Evolutionary conservation across 139 green algal genomes (phyloP), one percentile per base, ranked within the genome.

Genomic region (Pycnococcus provasolii): DNA sequence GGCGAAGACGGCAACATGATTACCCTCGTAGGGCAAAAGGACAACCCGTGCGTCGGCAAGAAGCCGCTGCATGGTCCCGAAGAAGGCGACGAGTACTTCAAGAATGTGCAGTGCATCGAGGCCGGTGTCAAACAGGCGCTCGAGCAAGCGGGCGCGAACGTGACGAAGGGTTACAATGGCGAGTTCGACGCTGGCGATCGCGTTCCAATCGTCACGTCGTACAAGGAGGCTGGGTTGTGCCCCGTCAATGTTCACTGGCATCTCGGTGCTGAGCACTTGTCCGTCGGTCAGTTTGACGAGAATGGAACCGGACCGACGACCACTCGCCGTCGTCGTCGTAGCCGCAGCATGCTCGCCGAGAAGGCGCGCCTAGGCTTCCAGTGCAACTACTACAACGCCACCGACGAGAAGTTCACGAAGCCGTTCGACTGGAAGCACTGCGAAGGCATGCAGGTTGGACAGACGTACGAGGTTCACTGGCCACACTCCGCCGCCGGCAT

Each of bases 171-270:
- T 13, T 71, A 71, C 65, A 6, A 53, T 3, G 26, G 26, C 26
- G 26, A 26, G 26, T 26, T 26, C 26, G 26, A 26, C 26, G 26
- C 26, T 26, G 65, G 65, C 65, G 3, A 43, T 26, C 4, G 4
- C 15, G 51, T 57, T n/a, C 65, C 65, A 8, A 64, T 70, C 63
- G 44, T 15, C 26, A 43, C 2, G 45, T 13, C 63, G 2, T 64
- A 62, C 63, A 42, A 13, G 39, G 15, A 70, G 63, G 46, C 47
- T 2, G 44, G 44, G 4, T 2, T 70, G 63, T 70, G 63, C 3
- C 63, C 63, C 11, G 63, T 71, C 3, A 71, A 71, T 39, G 65
- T 71, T 45, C 65, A 71, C 65, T 71, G 65, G 65, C 65, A 71
- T 41, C 41, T 64, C 5, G 65, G 65, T 6, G 65, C 65, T 3